Evolutionary conservation across 768 basidiomycete genomes (phyloP).

Genomic region (Trametes punicea): DNA sequence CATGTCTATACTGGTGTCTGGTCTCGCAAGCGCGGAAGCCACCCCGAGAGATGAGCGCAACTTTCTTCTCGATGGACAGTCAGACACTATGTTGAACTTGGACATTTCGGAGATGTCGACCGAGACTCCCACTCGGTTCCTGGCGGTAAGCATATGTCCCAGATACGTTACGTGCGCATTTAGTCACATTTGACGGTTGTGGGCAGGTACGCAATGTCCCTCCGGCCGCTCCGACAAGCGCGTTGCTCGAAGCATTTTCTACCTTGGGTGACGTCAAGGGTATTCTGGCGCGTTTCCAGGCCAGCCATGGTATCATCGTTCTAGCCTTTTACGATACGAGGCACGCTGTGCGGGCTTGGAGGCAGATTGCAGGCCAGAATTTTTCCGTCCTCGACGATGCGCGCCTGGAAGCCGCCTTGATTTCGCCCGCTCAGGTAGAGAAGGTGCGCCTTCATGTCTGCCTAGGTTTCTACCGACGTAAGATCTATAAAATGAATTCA

Average conservation of each 20-base stretch:
- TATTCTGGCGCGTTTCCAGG: conserved; percentile 50
- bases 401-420: conserved; percentile 4
- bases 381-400: conserved; percentile 23
- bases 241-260: conserved; percentile 30
- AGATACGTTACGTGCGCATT: background rate
- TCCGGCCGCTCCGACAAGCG: conserved; percentile 29
- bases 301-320: conserved; percentile 50
- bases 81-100: background rate
- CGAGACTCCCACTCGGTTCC: conserved; percentile 28
- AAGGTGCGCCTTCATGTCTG: conserved; percentile 3
- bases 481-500: conserved; percentile 8
- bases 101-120: conserved; percentile 5
- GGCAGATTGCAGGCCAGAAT: conserved; percentile 16
- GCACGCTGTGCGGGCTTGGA: conserved; percentile 43
- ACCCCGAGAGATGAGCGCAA: conserved; percentile 19
- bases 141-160: conserved; percentile 20
- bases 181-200: conserved; percentile 18
- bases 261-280: conserved; percentile 45
- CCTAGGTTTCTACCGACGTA: background rate
- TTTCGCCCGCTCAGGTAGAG: conserved; percentile 10
- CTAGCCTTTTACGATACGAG: conserved; percentile 61
- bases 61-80: background rate
- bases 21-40: conserved; percentile 13
- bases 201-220: conserved; percentile 42
- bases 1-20: conserved; percentile 1